Percentiles rank a stretch among this genome's conserved stretches.
Evolutionary conservation across 2,329 filamentous ascomycete species (phyloP).

Genomic region (Penicillium sp.): DNA sequence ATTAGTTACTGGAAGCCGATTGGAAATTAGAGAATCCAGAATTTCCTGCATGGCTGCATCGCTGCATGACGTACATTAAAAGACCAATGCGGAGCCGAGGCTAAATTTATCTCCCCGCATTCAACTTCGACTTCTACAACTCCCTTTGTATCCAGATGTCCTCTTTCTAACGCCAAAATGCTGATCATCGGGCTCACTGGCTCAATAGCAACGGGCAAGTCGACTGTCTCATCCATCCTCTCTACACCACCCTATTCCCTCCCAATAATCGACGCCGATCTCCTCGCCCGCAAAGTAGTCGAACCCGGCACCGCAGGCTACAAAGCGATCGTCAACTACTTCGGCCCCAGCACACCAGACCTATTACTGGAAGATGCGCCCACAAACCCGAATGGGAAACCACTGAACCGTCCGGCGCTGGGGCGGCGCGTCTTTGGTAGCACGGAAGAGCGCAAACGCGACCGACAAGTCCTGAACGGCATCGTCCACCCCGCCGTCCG

Average conservation of each 20-base stretch:
- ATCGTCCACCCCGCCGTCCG: conserved; percentile 93
- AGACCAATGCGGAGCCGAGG: conserved; percentile 22
- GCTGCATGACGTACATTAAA: not conserved
- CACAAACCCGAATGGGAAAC: conserved; percentile 41
- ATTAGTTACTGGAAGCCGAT: not conserved
- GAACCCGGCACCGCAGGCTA: conserved; percentile 87
- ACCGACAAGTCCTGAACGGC: conserved; percentile 74
- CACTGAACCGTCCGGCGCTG: conserved; percentile 81
- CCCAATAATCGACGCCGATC: conserved; percentile 89
- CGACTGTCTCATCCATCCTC: conserved; percentile 84
- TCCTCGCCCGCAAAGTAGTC: conserved; percentile 88
- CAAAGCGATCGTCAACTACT: conserved; percentile 75
- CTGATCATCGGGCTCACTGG: conserved; percentile 93
- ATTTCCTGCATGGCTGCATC: not conserved
- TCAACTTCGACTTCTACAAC: not conserved
- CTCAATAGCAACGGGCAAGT: conserved; percentile 97
- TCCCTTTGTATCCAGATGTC: not conserved
- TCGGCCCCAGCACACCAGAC: conserved; percentile 78
- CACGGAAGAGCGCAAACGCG: conserved; percentile 64
- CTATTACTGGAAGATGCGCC: conserved; percentile 63
- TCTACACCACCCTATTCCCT: conserved; percentile 76
- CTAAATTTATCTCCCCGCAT: conserved; percentile 24
- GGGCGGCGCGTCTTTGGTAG: conserved; percentile 84
- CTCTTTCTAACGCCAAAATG: conserved; percentile 53
- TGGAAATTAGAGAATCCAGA: not conserved